A percentile compares a stretch with the other conserved stretches of the same genome.
Conservation (phyloP, 805 yeast genomes). For the Komagataella pseudopastoris region DNA sequence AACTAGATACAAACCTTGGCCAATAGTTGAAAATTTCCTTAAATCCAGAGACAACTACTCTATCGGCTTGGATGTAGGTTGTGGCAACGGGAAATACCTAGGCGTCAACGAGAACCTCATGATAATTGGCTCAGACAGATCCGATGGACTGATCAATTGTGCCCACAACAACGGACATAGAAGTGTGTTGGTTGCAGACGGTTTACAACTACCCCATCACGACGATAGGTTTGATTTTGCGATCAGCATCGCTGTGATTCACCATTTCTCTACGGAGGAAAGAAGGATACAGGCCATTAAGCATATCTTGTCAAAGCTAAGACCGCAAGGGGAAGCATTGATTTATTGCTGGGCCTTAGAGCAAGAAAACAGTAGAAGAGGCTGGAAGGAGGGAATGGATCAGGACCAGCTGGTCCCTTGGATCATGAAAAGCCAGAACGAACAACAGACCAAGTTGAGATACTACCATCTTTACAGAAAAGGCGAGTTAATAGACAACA, state of each 20-base stretch:
- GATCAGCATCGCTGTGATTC: slow-evolving; percentile 89
- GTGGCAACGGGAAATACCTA: slow-evolving; percentile 93
- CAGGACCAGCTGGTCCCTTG: slow-evolving; percentile 95
- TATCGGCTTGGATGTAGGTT: slow-evolving; percentile 87
- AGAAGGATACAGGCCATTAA: slow-evolving; percentile 66
- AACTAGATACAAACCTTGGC: slow-evolving; percentile 97
- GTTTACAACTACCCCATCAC: slow-evolving; percentile 48
- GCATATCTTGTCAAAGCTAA: slow-evolving; percentile 46
- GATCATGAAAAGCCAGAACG: slow-evolving; percentile 37
- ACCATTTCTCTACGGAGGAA: slow-evolving; percentile 80
- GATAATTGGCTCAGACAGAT: slow-evolving; percentile 65
- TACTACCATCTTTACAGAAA: slow-evolving; percentile 78
- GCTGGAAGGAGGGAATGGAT: slow-evolving; percentile 82
- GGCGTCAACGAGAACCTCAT: slow-evolving; percentile 53
- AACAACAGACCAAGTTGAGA: slow-evolving; percentile 51
- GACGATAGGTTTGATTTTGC: slow-evolving; percentile 55
- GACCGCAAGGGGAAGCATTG: slow-evolving; percentile 51
- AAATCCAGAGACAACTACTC: slow-evolving; percentile 32
- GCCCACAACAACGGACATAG: slow-evolving; percentile 32
- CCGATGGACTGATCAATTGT: slow-evolving; percentile 54
- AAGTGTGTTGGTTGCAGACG: slow-evolving; percentile 74
- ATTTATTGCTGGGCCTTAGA: slow-evolving; percentile 97
- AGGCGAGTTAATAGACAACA: slow-evolving; percentile 74
- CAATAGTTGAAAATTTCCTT: slow-evolving; percentile 71
- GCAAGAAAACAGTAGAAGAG: slow-evolving; percentile 77